Conservation (phyloP, 2,329 filamentous ascomycete genomes). For the Aureobasidium sp. region DNA sequence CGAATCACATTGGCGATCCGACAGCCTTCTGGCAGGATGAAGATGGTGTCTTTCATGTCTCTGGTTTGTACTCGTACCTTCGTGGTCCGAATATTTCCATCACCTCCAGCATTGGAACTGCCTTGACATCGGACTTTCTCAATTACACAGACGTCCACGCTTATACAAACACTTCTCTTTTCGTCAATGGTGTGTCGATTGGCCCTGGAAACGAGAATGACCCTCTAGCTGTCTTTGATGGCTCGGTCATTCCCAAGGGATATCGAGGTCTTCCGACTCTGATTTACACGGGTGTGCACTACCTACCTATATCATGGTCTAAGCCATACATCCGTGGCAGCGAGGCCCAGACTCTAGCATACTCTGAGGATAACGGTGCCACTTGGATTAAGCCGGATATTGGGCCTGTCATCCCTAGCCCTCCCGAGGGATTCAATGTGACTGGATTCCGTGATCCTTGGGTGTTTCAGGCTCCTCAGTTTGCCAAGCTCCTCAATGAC, state of each 20-base stretch:
- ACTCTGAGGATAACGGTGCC: slow-evolving; percentile 34
- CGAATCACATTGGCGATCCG: slow-evolving; percentile 3
- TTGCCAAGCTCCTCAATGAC: slow-evolving; percentile 33
- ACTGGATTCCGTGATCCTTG: slow-evolving; percentile 41
- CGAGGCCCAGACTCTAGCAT: slow-evolving; percentile 41
- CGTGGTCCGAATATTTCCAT: background rate
- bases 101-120: slow-evolving; percentile 22
- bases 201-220: slow-evolving; percentile 37
- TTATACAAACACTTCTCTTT: slow-evolving; percentile 26
- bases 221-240: slow-evolving; percentile 41
- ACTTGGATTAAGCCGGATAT: slow-evolving; percentile 36
- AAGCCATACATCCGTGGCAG: slow-evolving; percentile 40
- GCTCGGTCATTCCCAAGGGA: slow-evolving; percentile 38
- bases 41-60: background rate
- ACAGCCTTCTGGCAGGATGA: slow-evolving; percentile 13
- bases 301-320: slow-evolving; percentile 42
- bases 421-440: slow-evolving; percentile 36
- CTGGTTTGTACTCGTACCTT: background rate
- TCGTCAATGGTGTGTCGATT: slow-evolving; percentile 23
- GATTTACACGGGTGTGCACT: slow-evolving; percentile 41
- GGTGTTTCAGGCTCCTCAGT: slow-evolving; percentile 34
- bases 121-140: slow-evolving; percentile 39
- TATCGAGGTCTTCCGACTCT: slow-evolving; percentile 40
- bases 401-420: slow-evolving; percentile 34
- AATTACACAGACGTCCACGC: slow-evolving; percentile 37